Base-by-base conservation (phyloP, 805 yeast species). In the Kazachstania bromeliacearum region DNA sequence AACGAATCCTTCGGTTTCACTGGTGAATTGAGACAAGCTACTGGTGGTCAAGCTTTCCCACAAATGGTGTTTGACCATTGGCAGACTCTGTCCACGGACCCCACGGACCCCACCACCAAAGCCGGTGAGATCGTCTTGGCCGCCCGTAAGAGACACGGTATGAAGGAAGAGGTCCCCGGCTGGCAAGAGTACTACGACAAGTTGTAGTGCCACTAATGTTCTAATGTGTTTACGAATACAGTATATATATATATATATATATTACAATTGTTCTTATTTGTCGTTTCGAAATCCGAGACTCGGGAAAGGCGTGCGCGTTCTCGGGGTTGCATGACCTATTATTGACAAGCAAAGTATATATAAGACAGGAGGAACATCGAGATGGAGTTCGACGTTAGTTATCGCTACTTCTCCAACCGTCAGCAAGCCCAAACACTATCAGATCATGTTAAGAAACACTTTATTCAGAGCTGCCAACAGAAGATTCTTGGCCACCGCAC, bases 41-140 rank as follows among this genome's bases (percentile, higher is more conserved):
- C 98, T 64, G 96, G 96, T 83, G 98, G 98, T 71, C 97, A 89
- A 79, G 98, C 98, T 68, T 89, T 89, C 97, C 98, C 98, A 74
- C 97, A 89, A 77, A 78, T 92, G 94, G 94, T 92, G 70, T 92
- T 89, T 72, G 97, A 92, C 71, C 98, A 89, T 71, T 89, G 97
- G 97, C 74, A 85, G 53, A 69, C 85, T 59, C 73, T 92, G 75
- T 62, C 64, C 55, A 95, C 96, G 70, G 92, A 87, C 71, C 94
- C 94, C 65, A 71, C 81, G 53, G 97, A 89, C 71, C 79, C 87
- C 64, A 54, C 79, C 59, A 54, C 77, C 53, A 75, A 75, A 70
- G 75, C 81, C 55, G 82, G 82, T 68, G 64, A 60, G 51, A 75
- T 77, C 54, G 82, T 76, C 44, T 39, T 50, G 37, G 79, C 68